phyloP scores from a whole-genome alignment of 164 flowering plant species.

The Akebia trifoliata region DNA sequence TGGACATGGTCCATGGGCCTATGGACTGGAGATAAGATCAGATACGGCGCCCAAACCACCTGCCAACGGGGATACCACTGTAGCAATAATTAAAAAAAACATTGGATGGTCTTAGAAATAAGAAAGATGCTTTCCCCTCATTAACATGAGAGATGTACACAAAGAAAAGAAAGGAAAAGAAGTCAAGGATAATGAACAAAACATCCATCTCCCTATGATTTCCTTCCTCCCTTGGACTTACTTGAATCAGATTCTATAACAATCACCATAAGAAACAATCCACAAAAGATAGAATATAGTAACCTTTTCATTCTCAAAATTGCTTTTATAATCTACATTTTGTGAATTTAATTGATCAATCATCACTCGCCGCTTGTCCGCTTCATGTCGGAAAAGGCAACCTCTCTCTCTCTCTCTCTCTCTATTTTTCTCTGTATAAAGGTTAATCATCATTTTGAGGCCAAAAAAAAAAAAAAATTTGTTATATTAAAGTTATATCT shows the following conservation, averaged over 20 bases:
- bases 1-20: too few relatives aligned
- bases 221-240: conserved; percentile 1
- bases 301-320: conserved; percentile 4
- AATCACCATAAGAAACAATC: background rate
- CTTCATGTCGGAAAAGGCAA: conserved; percentile 40
- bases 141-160: background rate
- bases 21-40: too few relatives aligned
- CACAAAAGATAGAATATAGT: too few relatives aligned
- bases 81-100: too few relatives aligned
- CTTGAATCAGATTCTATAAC: conserved; percentile 35
- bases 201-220: background rate
- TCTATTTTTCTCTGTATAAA: background rate
- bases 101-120: background rate
- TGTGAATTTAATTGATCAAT: background rate
- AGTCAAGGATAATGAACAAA: too few relatives aligned
- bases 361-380: background rate
- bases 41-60: too few relatives aligned
- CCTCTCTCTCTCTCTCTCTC: background rate
- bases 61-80: too few relatives aligned
- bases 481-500: too few relatives aligned
- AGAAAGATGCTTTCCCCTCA: conserved; percentile 2
- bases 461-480: too few relatives aligned
- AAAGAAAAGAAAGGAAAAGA: background rate
- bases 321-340: background rate
- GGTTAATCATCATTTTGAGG: background rate